Base-by-base conservation (phyloP, 176 grass and related monocot species). In the Saccharum officinarum region DNA sequence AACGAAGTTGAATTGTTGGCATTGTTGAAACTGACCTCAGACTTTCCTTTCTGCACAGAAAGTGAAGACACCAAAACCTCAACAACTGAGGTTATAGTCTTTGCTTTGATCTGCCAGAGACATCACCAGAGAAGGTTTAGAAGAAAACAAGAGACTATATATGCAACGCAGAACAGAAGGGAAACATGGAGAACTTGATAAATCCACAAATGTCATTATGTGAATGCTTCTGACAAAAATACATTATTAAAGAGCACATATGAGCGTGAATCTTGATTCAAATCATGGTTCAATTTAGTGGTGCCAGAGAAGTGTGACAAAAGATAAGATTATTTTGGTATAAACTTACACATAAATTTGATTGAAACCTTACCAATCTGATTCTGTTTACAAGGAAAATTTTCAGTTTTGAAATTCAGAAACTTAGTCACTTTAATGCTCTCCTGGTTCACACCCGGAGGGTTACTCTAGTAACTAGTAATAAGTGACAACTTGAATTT, bases 61-160 rank as follows among this genome's bases (percentile, higher is more conserved):
- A 89, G 73, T 85, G 84, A 84, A 69, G 80, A 75, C 17, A 71
- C 65, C 8, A 96, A 59, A 42, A 85, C 77, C 74, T 91, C 94
- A 42, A 83, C 75, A 67, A 73, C 84, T n/a, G 89, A 94, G 84
- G 31, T 89, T 82, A 92, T 69, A 69, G 65, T 62, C 26, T 83
- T 80, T 73, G 62, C 84, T 73, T 85, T 89, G 69, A 86, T 80
- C 94, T 95, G 82, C 44, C 49, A 84, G 44, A 84, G 37, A 86
- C 37, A 62, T 63, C 22, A 71, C 26, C 28, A 61, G 17, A 12
- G 10, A 63, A 54, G 77, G 1, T 54, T 86, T 63, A 66, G 26
- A 66, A 38, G 4, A 30, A 25, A 55, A 16, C 31, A 23, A 73
- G 10, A 71, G 37, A 37, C 9, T 41, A 22, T 69, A 70, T 70